Evolutionary conservation across 257 asterid genomes (phyloP), one percentile per base, ranked within the genome.

Genomic region (Vinca minor): DNA sequence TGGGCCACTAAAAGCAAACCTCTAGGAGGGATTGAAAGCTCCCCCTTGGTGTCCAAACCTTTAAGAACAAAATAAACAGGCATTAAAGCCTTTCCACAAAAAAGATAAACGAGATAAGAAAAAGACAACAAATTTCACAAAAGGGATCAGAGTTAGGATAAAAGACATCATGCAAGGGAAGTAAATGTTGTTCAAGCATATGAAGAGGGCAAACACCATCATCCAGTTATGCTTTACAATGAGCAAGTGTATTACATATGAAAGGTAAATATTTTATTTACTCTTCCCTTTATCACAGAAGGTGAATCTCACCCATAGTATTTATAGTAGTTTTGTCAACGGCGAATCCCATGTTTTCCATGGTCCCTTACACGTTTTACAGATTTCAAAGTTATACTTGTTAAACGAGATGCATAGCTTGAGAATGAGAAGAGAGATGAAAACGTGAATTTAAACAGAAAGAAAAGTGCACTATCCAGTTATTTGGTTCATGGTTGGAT

Each of bases 1-100:
- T 81, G 86, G 57, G 83, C 72, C 69, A 81, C 86, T 60, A 81
- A 64, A 66, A 78, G 67, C 76, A 78, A 73, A 32, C 83, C 83
- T 54, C 71, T 78, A 36, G 83, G 83, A n/a, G 77, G 81, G 73
- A 78, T 81, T 45, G 73, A 62, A 67, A 73, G 63, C 73, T 81
- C 83, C 25, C 81, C 86, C 55, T 60, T 68, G 69, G 76, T 68
- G 60, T 44, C 70, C 52, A 20, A 25, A 60, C 83, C 83, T 81
- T 39, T 62, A 72, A 53, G 53, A 48, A 42, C 45, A 55, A 32
- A 67, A 6, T 2, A 28, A 41, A 54, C 65, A n/a, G 21, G 48
- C 44, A 39, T 61, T 69, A 61, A 8, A n/a, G 31, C 53, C 38
- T 15, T 5, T 21, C 45, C 5, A 28, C n/a, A 18, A 5, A n/a